Base-by-base conservation (phyloP, 2,329 filamentous ascomycete species). In the Calonectria crousiana region DNA sequence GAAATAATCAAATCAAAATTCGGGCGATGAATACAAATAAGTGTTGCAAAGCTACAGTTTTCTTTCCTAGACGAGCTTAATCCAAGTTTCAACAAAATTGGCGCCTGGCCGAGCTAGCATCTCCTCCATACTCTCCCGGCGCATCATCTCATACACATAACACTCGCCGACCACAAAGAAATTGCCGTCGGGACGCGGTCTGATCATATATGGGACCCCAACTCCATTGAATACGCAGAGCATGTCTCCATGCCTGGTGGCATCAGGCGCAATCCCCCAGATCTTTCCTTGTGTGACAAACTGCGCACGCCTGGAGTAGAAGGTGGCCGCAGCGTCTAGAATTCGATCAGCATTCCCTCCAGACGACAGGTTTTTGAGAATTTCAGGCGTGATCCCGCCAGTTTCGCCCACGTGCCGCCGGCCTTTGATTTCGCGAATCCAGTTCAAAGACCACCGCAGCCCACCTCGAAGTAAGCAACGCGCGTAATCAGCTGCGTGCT, bases 301-400 rank as follows among this genome's bases (percentile, higher is more conserved):
- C 26, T 52, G 32, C 11, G 67, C 32, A 20, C 56, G 67, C 26
- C 56, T 26, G 6, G 10, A 23, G 26, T 41, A 20, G 10, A 49
- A 58, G n/a, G 67, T 70, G 18, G 38, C 58, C 18, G 49, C 67
- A 64, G 67, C 67, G 28, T 70, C 67, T 34, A 70, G 18, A 47
- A 62, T 62, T 8, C 67, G 44, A 32, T 70, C 67, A 8, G 53
- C 67, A 62, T 49, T 44, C 16, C 67, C 67, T 28, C 47, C 53
- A 9, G 41, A 20, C 16, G 67, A 70, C 14, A 70, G 10, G 10
- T 14, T 49, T 47, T 5, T 34, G 30, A 70, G 26, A 1, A 16
- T 26, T 26, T 52, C 53, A 4, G 38, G 30, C 9, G 38, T 51
- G 20, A 70, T 26, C 18, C 26, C 28, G n/a, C 49, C 34, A 28